Base-by-base conservation (phyloP, 2,329 filamentous ascomycete genomes). In the Sporothrix schenckii region DNA sequence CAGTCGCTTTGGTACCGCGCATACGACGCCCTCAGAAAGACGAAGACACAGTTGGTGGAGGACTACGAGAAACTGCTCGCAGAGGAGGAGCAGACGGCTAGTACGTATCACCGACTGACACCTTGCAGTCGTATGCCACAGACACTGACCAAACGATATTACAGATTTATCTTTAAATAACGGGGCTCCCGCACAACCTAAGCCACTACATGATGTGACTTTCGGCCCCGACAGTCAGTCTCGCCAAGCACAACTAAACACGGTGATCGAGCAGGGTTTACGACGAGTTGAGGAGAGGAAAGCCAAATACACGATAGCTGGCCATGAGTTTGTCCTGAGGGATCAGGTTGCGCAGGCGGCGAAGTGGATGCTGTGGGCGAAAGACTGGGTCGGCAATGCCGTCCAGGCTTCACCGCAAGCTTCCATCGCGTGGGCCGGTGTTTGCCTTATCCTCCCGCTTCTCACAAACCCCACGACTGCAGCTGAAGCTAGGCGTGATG, bases 371-470 rank as follows among this genome's bases (percentile, higher is more conserved):
- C 27, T 74, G 56, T 70, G 73, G 70, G 71, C 72, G 10, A 77
- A 79, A 68, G 66, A 65, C 61, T 74, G 72, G 54, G 72, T 79
- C 39, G 66, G 68, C 13, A 70, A 76, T 11, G 78, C 76, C 14
- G 75, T 77, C 63, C 76, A 77, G 68, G 75, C 60, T n/a, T 77
- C 76, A 3, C 77, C 78, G 2, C 73, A 78, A 61, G 79, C 77
- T 24, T 78, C 78, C 9, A 66, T 79, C 14, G 76, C 71, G 2
- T 78, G 76, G 77, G 76, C 76, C 7, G 81, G 80, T 73, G 77
- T 82, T 72, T 79, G 75, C 72, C 66, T 80, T 24, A 61, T 80
- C 53, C 76, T 81, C 2, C 79, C 79, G 0, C 74, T 81, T 3
- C 75, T 81, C 53, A 78, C 74, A 19, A 79, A 78, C 63, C 77